Evolutionary conservation across 495 filamentous ascomycete genomes (phyloP).

Genomic region (Daldinia grandis): DNA sequence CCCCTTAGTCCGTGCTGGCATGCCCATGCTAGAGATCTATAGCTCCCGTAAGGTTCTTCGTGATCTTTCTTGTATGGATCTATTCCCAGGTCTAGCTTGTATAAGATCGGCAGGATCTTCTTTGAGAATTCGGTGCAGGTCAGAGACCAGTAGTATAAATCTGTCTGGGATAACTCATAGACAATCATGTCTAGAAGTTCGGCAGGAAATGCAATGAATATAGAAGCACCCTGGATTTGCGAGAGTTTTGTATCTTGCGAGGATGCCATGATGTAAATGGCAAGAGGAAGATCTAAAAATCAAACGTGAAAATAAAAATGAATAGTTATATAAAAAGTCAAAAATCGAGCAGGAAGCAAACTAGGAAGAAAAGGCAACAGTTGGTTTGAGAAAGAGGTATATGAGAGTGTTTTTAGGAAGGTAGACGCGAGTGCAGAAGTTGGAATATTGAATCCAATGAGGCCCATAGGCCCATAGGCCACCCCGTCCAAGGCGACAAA

Average conservation of each 20-base stretch:
- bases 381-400: background rate
- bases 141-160: background rate
- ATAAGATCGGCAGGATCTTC: background rate
- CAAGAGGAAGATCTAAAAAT: background rate
- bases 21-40: constrained; percentile 1
- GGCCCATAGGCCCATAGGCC: background rate
- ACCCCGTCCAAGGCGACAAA: background rate
- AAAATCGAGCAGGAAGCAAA: background rate
- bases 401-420: background rate
- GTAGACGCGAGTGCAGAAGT: background rate
- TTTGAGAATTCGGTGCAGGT: background rate
- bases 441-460: background rate
- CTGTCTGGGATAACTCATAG: background rate
- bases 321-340: background rate
- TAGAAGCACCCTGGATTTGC: background rate
- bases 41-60: background rate
- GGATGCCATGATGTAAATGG: background rate
- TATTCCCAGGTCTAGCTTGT: background rate
- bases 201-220: background rate
- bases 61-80: background rate
- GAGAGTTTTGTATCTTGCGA: background rate
- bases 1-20: background rate
- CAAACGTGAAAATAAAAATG: background rate
- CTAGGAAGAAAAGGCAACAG: background rate
- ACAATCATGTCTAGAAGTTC: background rate